A percentile compares a stretch with the other conserved stretches of the same genome.
phyloP scores from a whole-genome alignment of 768 basidiomycete genomes.

The Lactarius hatsudake region DNA sequence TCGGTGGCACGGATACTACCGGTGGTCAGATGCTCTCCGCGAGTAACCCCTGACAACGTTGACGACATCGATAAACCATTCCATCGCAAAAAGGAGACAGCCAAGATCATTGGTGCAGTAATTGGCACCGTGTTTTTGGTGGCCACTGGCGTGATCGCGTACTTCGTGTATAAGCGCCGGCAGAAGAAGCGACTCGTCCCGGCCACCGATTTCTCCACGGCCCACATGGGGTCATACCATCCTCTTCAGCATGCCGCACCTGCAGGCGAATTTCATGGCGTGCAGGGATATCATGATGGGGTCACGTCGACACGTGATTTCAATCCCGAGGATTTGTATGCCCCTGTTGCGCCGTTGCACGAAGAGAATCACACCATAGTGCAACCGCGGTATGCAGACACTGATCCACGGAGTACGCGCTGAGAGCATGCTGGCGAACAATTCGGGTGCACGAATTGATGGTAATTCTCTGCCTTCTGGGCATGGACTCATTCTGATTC shows the following conservation, averaged over 20 bases:
- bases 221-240: conserved; percentile 11
- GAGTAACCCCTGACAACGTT: not conserved
- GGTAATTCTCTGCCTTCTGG: not conserved
- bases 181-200: not conserved
- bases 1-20: conserved; percentile 27
- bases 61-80: not conserved
- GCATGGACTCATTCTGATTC: not conserved
- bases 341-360: not conserved
- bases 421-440: not conserved
- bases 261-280: conserved; percentile 6
- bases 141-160: not conserved
- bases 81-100: not conserved
- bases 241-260: conserved; percentile 16
- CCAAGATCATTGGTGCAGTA: conserved; percentile 1
- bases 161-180: not conserved
- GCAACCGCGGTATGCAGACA: conserved; percentile 1
- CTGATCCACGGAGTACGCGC: not conserved
- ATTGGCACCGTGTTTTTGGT: conserved; percentile 5
- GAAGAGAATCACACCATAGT: not conserved
- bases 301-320: not conserved
- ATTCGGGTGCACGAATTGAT: not conserved
- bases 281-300: conserved; percentile 8
- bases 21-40: not conserved
- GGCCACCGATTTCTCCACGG: not conserved
- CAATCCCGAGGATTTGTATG: not conserved